Conservation (phyloP, 441 rosid genomes). For the Capsella rubella region DNA sequence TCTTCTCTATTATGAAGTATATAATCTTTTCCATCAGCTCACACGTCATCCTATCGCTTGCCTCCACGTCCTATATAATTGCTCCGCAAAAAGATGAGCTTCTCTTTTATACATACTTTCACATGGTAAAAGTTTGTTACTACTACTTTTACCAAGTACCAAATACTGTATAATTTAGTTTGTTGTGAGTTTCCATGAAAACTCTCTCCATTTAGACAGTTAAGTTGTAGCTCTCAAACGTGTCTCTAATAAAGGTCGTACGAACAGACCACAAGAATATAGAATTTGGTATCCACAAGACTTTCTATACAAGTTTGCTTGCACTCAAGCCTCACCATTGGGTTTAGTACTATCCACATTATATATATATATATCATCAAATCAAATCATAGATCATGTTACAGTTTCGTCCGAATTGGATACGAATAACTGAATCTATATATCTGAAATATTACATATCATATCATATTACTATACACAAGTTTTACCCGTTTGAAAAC, state of each 20-base stretch:
- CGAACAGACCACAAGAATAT: neutral
- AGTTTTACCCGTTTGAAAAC: too few species aligned
- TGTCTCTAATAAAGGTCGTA: neutral
- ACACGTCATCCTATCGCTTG: slow-evolving; percentile 34
- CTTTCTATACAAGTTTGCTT: neutral
- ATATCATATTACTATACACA: too few species aligned
- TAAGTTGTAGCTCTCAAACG: too few species aligned
- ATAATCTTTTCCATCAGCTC: neutral
- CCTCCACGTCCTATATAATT: slow-evolving; percentile 33
- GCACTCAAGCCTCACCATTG: neutral
- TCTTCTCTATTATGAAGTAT: neutral
- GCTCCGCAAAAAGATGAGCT: slow-evolving; percentile 11
- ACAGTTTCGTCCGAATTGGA: too few species aligned
- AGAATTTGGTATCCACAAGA: neutral
- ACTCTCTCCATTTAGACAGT: too few species aligned
- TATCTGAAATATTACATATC: too few species aligned
- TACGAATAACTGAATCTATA: too few species aligned
- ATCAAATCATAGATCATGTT: neutral
- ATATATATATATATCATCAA: neutral
- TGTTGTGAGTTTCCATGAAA: too few species aligned
- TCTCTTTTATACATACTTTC: neutral
- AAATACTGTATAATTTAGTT: too few species aligned
- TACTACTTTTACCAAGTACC: too few species aligned
- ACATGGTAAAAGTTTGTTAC: too few species aligned
- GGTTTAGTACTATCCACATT: neutral